phyloP scores from a whole-genome alignment of 2,329 filamentous ascomycete species.

The Pseudomassariella vexata region DNA sequence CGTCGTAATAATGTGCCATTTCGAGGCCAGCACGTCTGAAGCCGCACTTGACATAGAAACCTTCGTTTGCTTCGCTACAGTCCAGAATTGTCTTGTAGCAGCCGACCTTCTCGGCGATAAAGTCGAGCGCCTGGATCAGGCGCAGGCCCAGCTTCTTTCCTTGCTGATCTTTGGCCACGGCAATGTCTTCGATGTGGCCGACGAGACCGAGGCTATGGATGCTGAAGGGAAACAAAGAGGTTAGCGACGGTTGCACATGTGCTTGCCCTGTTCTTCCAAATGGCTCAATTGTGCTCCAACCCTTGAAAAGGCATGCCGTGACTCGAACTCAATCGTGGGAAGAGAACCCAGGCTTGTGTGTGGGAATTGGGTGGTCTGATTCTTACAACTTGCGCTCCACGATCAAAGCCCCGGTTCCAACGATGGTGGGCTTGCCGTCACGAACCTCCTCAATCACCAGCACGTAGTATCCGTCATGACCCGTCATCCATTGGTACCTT shows the following conservation, averaged over 20 bases:
- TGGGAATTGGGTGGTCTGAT: no score
- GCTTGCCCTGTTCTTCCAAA: no score
- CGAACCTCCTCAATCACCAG: conserved; percentile 74
- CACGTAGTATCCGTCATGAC: conserved; percentile 75
- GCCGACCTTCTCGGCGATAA: conserved; percentile 79
- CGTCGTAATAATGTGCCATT: conserved; percentile 93
- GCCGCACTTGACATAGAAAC: conserved; percentile 97
- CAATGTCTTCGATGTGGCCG: conserved; percentile 97
- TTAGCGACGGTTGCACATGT: conserved; percentile 15
- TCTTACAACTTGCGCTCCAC: conserved; percentile 91
- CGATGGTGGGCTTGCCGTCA: conserved; percentile 54
- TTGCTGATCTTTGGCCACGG: conserved; percentile 89
- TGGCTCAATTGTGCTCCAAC: no score
- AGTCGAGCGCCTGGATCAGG: conserved; percentile 90
- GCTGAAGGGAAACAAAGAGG: conserved; percentile 30
- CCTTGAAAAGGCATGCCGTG: no score
- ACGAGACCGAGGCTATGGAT: conserved; percentile 78
- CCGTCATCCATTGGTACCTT: conserved; percentile 76
- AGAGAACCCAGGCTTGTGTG: no score
- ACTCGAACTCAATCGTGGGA: no score
- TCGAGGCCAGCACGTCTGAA: conserved; percentile 88
- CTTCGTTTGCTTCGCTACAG: conserved; percentile 93
- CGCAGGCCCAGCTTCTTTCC: conserved; percentile 92
- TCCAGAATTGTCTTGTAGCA: conserved; percentile 98
- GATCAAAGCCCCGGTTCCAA: conserved; percentile 85